These are phyloP conservation scores for Trichoderma sp. DNA, from an alignment of 2,329 filamentous ascomycete genomes.

Conservation along the genomic window DNA sequence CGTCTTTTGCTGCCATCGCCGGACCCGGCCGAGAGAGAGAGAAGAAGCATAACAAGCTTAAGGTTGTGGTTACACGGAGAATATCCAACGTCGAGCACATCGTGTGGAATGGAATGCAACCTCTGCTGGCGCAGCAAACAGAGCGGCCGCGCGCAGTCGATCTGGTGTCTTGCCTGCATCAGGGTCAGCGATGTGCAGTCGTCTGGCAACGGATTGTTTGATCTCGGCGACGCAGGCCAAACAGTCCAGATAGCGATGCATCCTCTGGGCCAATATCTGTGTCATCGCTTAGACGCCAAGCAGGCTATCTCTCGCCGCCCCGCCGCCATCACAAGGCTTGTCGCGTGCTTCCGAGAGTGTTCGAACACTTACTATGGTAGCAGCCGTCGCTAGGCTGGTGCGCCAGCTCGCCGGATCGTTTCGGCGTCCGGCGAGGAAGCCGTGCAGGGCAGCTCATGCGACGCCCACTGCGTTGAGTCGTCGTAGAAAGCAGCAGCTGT, in stretches of 20 bases:
- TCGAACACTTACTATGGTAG: background rate
- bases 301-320: conserved; percentile 18
- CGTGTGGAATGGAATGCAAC: background rate
- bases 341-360: conserved; percentile 7
- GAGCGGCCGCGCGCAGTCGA: conserved; percentile 1
- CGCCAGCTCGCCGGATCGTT: conserved; percentile 16
- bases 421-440: background rate
- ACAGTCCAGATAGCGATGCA: background rate
- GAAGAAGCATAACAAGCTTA: conserved; percentile 25
- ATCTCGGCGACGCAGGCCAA: background rate
- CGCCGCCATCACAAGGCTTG: conserved; percentile 24
- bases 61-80: conserved; percentile 12
- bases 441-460: background rate
- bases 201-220: background rate
- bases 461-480: background rate
- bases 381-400: background rate
- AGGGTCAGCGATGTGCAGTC: background rate
- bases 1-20: conserved; percentile 3
- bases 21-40: conserved; percentile 11
- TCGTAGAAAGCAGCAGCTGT: too few species aligned
- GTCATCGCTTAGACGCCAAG: conserved; percentile 25
- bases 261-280: conserved; percentile 7
- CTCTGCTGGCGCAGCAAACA: background rate
- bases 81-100: background rate
- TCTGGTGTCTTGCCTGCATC: background rate